A percentile compares a stretch with the other conserved stretches of the same genome.
phyloP scores from a whole-genome alignment of 306 rosid genomes.

The Rosa rugosa region DNA sequence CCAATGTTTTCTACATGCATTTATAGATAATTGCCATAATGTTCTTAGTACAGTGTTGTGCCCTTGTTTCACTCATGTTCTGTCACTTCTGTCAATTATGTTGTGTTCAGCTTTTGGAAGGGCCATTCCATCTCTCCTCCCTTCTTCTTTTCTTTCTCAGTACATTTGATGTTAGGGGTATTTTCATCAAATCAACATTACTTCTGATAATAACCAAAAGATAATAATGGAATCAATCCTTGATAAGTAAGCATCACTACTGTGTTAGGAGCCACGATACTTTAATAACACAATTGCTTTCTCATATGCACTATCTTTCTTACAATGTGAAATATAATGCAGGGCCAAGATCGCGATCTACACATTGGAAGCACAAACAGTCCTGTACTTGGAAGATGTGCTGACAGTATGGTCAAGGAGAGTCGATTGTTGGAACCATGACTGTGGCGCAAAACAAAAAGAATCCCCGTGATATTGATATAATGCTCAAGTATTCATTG shows the following conservation, averaged over 20 bases:
- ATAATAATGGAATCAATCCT: not conserved
- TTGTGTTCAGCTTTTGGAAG: not conserved
- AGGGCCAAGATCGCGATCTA: slow-evolving; percentile 87
- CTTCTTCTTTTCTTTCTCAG: not conserved
- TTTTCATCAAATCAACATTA: not conserved
- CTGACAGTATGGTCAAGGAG: slow-evolving; percentile 92
- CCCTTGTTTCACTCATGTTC: not conserved
- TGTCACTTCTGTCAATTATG: not conserved
- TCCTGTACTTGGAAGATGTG: slow-evolving; percentile 86
- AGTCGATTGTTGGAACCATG: slow-evolving; percentile 70
- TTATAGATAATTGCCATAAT: not conserved
- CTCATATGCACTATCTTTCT: not conserved
- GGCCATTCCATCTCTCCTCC: not conserved
- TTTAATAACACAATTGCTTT: not conserved
- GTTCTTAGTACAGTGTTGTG: not conserved
- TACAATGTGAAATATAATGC: slow-evolving; percentile 26
- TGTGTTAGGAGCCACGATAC: not conserved
- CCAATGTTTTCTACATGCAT: not conserved
- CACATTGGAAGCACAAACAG: slow-evolving; percentile 99
- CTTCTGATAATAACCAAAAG: not conserved
- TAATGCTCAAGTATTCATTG: slow-evolving; percentile 74
- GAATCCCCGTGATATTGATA: slow-evolving; percentile 90
- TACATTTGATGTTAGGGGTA: not conserved
- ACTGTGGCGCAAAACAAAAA: slow-evolving; percentile 77
- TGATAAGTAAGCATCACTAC: not conserved